Base-by-base conservation (phyloP, 768 basidiomycete genomes). In the Russula compacta region DNA sequence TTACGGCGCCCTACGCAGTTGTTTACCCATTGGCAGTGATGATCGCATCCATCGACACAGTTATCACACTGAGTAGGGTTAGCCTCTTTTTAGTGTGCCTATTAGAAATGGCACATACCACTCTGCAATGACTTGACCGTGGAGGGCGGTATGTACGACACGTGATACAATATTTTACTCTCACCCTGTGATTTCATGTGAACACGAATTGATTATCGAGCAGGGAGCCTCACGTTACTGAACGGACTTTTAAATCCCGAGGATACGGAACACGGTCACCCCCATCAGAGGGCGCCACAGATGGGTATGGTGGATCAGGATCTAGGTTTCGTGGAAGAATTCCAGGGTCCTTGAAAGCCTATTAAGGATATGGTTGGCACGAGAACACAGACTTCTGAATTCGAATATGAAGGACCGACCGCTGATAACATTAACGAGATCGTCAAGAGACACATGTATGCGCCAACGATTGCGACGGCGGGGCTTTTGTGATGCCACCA, bases 1-100 rank as follows among this genome's bases (percentile, higher is more conserved):
- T 98, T 98, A 48, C 94, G 85, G 43, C 92, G 83, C 7, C 97
- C 97, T 43, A 99, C 81, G 71, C 97, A 98, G 70, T 93, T 97
- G 71, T 98, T 97, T 19, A 99, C 83, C 88, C 87, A 89, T 69
- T 86, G 86, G 64, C 87, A 90, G 69, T 92, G 92, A 69, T 95
- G 90, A 71, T 95, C 94, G 66, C 95, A 98, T 10, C 87, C 86
- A 66, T 98, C 95, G 15, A 98, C 92, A 69, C 95, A 99, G 70
- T 98, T 98, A 67, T 97, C 92, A 70, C 95, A 99, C 89, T 95
- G 66, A 2, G 55, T 32, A 6, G 21, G 38, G 17, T 57, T 24
- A 61, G 32, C 19, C 15, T 2, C 47, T 32, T 29, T 9, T 47
- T 15, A 17, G 39, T 50, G 10, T 40, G 21, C 32, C 42, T 14